Evolutionary conservation across 2,329 filamentous ascomycete species (phyloP).

Genomic region (Cercospora nicotianae): DNA sequence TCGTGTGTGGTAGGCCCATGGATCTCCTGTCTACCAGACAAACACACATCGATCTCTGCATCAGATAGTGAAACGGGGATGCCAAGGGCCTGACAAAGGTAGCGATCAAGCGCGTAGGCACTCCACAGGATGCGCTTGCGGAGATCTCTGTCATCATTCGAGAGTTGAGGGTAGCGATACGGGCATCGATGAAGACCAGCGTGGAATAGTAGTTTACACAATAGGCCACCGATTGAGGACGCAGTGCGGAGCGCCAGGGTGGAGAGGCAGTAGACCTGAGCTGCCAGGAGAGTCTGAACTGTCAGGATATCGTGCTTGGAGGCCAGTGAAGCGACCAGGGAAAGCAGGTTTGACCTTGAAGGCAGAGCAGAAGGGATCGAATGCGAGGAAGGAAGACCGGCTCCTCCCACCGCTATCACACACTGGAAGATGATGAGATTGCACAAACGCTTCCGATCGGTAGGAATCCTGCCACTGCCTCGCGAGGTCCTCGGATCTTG

Average conservation of each 20-base stretch:
- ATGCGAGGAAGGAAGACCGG: conserved; percentile 10
- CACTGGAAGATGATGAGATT: conserved; percentile 50
- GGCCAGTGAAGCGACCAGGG: conserved; percentile 43
- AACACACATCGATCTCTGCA: conserved; percentile 43
- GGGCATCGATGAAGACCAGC: conserved; percentile 55
- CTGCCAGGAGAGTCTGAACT: conserved; percentile 52
- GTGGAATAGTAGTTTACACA: conserved; percentile 51
- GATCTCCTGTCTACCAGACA: conserved; percentile 35
- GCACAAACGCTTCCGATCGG: conserved; percentile 29
- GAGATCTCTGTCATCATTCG: conserved; percentile 36
- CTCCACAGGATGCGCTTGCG: conserved; percentile 48
- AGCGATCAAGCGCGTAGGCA: conserved; percentile 43
- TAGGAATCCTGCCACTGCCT: conserved; percentile 30
- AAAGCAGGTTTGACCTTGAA: conserved; percentile 38
- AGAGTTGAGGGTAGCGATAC: conserved; percentile 45
- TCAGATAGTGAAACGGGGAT: conserved; percentile 42
- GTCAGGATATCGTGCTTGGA: conserved; percentile 48
- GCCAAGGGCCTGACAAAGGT: conserved; percentile 42
- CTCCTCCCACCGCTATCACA: conserved; percentile 51
- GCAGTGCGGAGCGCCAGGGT: conserved; percentile 52
- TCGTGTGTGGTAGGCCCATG: conserved; percentile 29
- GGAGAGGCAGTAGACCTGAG: conserved; percentile 51
- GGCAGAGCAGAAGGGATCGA: conserved; percentile 41
- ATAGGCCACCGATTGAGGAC: conserved; percentile 51
- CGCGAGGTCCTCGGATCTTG: conserved; percentile 29